A percentile compares a stretch with the other conserved stretches of the same genome.
These are phyloP conservation scores for Grosmannia serpens DNA, from an alignment of 2,329 filamentous ascomycete genomes.

Conservation along the genomic window DNA sequence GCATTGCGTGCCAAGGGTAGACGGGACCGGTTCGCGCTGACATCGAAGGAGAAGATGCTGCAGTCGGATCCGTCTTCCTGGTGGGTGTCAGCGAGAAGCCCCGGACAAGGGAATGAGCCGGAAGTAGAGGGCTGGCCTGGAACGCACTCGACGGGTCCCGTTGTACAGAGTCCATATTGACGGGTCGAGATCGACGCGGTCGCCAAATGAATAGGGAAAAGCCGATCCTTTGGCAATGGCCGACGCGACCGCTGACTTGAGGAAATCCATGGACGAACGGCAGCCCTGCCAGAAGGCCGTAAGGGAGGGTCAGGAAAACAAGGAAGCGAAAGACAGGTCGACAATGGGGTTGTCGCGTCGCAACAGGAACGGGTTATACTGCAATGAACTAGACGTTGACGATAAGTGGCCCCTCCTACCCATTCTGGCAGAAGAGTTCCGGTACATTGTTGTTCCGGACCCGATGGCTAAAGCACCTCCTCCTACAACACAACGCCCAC, in stretches of 20 bases:
- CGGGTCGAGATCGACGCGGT: conserved; percentile 81
- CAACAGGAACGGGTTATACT: background rate
- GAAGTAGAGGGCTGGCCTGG: background rate
- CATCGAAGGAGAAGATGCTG: conserved; percentile 94
- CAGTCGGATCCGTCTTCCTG: conserved; percentile 91
- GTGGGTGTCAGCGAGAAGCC: background rate
- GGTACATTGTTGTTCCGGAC: background rate
- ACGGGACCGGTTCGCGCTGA: conserved; percentile 65
- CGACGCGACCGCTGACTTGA: conserved; percentile 94
- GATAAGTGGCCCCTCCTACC: conserved; percentile 8
- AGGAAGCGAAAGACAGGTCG: background rate
- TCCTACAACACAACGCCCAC: no score
- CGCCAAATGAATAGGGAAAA: conserved; percentile 86
- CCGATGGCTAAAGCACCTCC: no score
- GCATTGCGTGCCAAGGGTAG: conserved; percentile 87
- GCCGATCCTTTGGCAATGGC: conserved; percentile 91
- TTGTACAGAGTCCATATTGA: conserved; percentile 97
- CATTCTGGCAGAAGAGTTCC: background rate
- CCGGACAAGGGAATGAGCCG: background rate
- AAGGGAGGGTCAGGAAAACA: background rate
- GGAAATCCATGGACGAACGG: conserved; percentile 66
- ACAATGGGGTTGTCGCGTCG: background rate
- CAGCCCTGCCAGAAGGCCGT: background rate
- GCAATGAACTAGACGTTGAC: background rate
- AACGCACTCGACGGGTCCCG: conserved; percentile 69